phyloP scores from a whole-genome alignment of 2,329 filamentous ascomycete species.

The Alternaria incomplexa region DNA sequence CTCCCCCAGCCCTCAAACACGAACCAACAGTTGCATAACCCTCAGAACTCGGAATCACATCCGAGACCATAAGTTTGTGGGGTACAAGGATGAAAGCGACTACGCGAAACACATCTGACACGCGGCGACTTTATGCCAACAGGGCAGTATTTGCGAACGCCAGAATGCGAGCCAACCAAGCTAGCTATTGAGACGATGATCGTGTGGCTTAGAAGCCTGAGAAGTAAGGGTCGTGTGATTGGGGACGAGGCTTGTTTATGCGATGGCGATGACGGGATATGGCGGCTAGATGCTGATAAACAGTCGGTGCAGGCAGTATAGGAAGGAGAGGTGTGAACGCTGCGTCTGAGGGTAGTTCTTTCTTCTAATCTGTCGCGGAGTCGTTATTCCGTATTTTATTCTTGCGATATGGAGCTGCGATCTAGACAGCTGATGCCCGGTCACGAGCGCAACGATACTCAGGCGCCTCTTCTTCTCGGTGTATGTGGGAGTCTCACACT shows the following conservation, averaged over 20 bases:
- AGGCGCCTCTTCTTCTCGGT: slow-evolving; percentile 30
- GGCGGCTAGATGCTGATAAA: not conserved
- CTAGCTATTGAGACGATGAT: not conserved
- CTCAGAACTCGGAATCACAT: not conserved
- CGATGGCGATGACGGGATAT: not conserved
- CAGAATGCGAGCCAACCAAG: not conserved
- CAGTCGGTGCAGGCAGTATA: not conserved
- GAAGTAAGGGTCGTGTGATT: not conserved
- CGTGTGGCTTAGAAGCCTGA: not conserved
- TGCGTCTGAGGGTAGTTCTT: not conserved
- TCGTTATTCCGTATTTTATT: not conserved
- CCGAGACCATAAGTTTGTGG: not conserved
- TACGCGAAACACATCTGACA: not conserved
- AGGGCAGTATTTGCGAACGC: not conserved
- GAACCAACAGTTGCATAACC: not conserved
- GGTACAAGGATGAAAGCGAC: not conserved
- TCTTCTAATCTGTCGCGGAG: not conserved
- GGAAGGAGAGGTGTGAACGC: not conserved
- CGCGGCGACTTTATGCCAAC: not conserved
- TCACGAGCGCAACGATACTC: slow-evolving; percentile 13
- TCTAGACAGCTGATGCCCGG: not conserved
- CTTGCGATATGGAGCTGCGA: not conserved
- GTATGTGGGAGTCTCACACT: slow-evolving; percentile 24
- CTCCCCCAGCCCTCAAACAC: not conserved
- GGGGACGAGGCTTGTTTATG: not conserved